Evolutionary conservation across 1,139 yeast genomes (phyloP), one percentile per base, ranked within the genome.

Genomic region (Scheffersomyces cryptocercus): DNA sequence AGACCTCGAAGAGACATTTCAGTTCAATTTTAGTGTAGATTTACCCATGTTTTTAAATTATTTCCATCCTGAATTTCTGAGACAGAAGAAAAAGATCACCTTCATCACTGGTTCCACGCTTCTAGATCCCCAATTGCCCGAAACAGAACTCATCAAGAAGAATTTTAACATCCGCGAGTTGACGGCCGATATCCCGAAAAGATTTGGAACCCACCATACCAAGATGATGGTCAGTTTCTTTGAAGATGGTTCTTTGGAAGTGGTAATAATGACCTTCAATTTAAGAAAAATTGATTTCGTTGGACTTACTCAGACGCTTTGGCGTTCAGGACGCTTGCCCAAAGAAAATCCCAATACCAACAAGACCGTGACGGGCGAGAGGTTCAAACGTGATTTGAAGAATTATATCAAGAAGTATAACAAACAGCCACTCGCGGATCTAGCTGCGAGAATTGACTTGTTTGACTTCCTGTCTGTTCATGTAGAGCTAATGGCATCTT

Each of bases 181-280:
- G 1, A 49, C 59, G 1, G 77, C 74, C 0, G 50, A 54, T 12
- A 48, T 73, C 4, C 72, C 75, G 0, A 56, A 56, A 38, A 45
- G 66, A 29, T 75, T 62, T 37, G 79, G 74, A 4, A 73, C 84
- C 2, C 90, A 85, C 55, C 90, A 85, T 56, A 73, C 87, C 2
- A 85, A 85, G 54, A 67, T 84, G 78, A 81, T 84, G 74, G 64
- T 85, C 12, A 83, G 83, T 54, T 67, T 77, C 46, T 80, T 68
- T 51, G 57, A 53, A 3, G 79, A 76, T 48, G 54, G 54, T 12
- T 58, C 58, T 0, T 44, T 47, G 28, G 81, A 77, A 52, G 58
- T 84, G 0, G 77, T 79, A n/a, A 66, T 84, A 14, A 77, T 84
- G 65, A 79, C 89, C 0, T 75, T 79, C 54, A 85, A 85, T 56